Percentiles rank a stretch among this genome's conserved stretches.
phyloP scores from a whole-genome alignment of 306 rosid genomes.

The Quercus dentata region DNA sequence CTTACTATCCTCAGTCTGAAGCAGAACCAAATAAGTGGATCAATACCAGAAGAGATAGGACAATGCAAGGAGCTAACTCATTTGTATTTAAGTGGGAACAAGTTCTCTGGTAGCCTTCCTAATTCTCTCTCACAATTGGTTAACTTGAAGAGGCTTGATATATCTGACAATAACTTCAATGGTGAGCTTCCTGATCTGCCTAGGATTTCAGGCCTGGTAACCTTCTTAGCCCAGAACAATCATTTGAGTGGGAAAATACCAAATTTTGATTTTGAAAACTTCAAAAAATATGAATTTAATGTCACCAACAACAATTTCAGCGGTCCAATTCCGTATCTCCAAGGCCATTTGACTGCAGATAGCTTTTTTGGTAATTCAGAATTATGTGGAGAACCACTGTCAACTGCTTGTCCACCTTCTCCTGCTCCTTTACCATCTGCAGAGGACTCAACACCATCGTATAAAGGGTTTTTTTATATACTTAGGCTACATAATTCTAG shows the following conservation, averaged over 20 bases:
- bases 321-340: conserved; percentile 48
- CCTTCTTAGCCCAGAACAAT: conserved; percentile 51
- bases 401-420: conserved; percentile 29
- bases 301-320: conserved; percentile 53
- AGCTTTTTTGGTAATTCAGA: conserved; percentile 56
- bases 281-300: conserved; percentile 30
- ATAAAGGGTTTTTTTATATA: conserved; percentile 22
- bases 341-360: conserved; percentile 31
- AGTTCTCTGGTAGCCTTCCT: conserved; percentile 52
- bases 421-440: not conserved
- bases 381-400: conserved; percentile 61
- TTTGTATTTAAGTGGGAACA: conserved; percentile 42
- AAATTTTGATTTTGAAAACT: conserved; percentile 49
- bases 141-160: conserved; percentile 40
- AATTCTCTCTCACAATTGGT: conserved; percentile 26
- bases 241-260: conserved; percentile 44
- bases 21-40: conserved; percentile 34
- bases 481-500: conserved; percentile 48
- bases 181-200: conserved; percentile 54
- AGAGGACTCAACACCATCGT: conserved; percentile 4
- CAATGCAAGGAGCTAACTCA: conserved; percentile 42
- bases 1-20: conserved; percentile 33
- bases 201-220: conserved; percentile 39
- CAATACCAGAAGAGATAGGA: conserved; percentile 41
- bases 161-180: conserved; percentile 37